Base-by-base conservation (phyloP, 345 rosid species). In the Erucastrum elatum region DNA sequence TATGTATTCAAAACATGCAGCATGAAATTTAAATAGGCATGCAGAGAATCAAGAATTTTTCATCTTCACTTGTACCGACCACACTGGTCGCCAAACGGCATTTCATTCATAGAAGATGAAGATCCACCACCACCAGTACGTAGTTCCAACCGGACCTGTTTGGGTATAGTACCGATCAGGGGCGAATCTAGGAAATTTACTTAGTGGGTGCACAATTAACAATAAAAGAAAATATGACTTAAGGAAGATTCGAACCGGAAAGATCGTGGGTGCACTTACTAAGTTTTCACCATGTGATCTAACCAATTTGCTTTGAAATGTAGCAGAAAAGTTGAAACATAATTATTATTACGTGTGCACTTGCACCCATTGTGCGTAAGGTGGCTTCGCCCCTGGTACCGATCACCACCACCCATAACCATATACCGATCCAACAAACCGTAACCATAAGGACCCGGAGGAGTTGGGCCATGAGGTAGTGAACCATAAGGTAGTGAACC, bases 401-500 rank as follows among this genome's bases (percentile, higher is more conserved):
- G 73, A 78, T 62, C 69, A 67, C 74, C 70, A 72, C 82, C 79
- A 64, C 75, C 75, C 37, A 80, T 63, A 63, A 55, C 74, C 71
- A 80, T 63, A 33, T 79, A 55, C 29, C 64, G 82, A 30, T 80
- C 82, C 39, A 75, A 21, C 66, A 64, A 37, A 13, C 79, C 68
- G 46, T 39, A 69, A 30, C 71, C 82, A 69, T 68, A 74, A 72
- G 77, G 41, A 60, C 77, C 74, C 1, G 79, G 55, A 53, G 66
- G 79, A 33, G 70, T 27, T 34, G 70, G 58, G 25, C 31, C 53
- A 44, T 44, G 53, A 44, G 53, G 41, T 44, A 44, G 15, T 44
- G 53, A 1, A 34, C 82, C 70, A 2, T 75, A 51, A 30, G 51
- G 79, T 25, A 64, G 34, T 34, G 70, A 33, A n/a, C 41, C n/a